These are phyloP conservation scores for Lipomyces chichibuensis DNA, from an alignment of 805 yeast species.

Conservation along the genomic window DNA sequence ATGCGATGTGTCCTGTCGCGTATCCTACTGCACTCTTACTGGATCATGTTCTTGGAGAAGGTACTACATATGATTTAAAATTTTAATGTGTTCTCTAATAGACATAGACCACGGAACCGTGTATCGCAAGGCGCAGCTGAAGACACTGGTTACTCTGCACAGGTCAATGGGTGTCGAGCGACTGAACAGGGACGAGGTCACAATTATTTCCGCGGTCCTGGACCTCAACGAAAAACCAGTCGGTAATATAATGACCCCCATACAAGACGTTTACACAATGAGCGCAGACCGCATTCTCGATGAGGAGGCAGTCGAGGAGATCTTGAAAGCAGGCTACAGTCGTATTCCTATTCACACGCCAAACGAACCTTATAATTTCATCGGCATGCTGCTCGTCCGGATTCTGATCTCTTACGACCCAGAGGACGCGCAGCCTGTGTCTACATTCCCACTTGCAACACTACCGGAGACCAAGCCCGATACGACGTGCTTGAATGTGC, in stretches of 20 bases:
- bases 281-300: constrained; percentile 80
- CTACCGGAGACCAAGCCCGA: constrained; percentile 91
- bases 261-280: constrained; percentile 85
- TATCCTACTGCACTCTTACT: constrained; percentile 83
- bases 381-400: constrained; percentile 92
- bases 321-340: constrained; percentile 90
- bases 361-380: constrained; percentile 82
- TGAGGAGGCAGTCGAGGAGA: constrained; percentile 82
- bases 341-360: constrained; percentile 94
- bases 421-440: constrained; percentile 89
- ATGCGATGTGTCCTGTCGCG: constrained; percentile 86
- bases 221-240: constrained; percentile 93
- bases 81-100: background rate
- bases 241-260: constrained; percentile 88
- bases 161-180: constrained; percentile 94
- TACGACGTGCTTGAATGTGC: constrained; percentile 89
- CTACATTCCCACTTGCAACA: constrained; percentile 92
- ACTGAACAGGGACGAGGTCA: constrained; percentile 91
- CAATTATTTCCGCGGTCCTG: constrained; percentile 89
- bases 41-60: constrained; percentile 82
- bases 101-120: constrained; percentile 82
- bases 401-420: constrained; percentile 95
- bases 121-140: constrained; percentile 88
- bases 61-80: background rate
- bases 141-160: constrained; percentile 90